Base-by-base conservation (phyloP, 2,329 filamentous ascomycete genomes). In the Cercospora sesami region DNA sequence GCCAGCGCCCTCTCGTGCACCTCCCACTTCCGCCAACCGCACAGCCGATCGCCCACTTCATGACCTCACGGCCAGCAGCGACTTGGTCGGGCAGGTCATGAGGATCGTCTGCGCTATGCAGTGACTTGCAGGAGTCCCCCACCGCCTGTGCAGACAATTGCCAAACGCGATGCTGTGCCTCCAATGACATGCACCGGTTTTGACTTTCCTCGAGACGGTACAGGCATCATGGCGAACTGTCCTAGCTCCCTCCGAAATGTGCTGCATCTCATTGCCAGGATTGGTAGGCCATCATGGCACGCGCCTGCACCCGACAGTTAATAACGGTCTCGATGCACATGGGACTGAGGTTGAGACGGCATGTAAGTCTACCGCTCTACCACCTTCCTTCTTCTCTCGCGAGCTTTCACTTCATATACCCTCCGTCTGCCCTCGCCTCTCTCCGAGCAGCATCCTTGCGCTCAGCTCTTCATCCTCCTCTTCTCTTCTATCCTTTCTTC, bases 41-140 rank as follows among this genome's bases (percentile, higher is more conserved):
- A n/a, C 53, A n/a, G 12, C 26, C 45, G 21, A 21, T 21, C 45
- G 2, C 21, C 45, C 9, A 21, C 45, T 21, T 2, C 53, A 31
- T 57, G 53, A 57, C 53, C 28, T 57, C 28, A 31, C 53, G 3
- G 10, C 26, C 26, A 16, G 53, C 45, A 51, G 45, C 45, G 45
- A 51, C 45, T 14, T 58, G 3, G 7, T n/a, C 28, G 28, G 9
- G 26, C 51, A 21, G 51, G 62, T 64, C 62, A 64, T 48, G 62
- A 58, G 62, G 62, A 64, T 58, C 62, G 62, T 58, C 62, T 64
- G 51, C 62, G 33, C 51, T 10, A 58, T 42, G 62, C 62, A 58
- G 51, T 42, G 48, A 14, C 62, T 16, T 39, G 62, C 62, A 64
- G 55, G 2, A 48, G 18, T 48, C n/a, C 45, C 45, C 3, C 23